Evolutionary conservation across 1,284 basidiomycete genomes (phyloP).

Genomic region (Cystobasidium pallidum): DNA sequence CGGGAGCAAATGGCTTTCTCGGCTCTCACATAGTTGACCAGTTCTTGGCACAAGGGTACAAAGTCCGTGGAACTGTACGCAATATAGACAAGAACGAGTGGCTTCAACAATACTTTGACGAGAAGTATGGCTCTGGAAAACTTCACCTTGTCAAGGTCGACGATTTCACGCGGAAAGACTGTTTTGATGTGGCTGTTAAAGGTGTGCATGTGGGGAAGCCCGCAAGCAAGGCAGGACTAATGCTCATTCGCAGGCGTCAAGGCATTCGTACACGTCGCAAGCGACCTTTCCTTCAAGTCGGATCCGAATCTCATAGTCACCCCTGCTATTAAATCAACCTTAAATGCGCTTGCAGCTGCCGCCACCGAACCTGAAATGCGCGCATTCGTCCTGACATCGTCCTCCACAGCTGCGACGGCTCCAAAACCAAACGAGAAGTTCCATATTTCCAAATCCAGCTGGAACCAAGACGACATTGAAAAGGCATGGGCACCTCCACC

Average conservation of each 20-base stretch:
- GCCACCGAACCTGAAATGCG: slow-evolving; percentile 27
- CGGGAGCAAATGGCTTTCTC: slow-evolving; percentile 43
- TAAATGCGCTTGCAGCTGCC: slow-evolving; percentile 36
- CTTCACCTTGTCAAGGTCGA: slow-evolving; percentile 41
- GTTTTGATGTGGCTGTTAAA: slow-evolving; percentile 45
- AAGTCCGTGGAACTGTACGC: slow-evolving; percentile 44
- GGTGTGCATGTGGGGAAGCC: slow-evolving; percentile 18
- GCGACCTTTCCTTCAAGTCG: slow-evolving; percentile 43
- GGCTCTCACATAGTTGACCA: slow-evolving; percentile 42
- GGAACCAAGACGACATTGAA: slow-evolving; percentile 38
- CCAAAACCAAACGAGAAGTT: slow-evolving; percentile 24
- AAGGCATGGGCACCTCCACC: slow-evolving; percentile 40
- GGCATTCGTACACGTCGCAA: slow-evolving; percentile 44
- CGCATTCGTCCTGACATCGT: slow-evolving; percentile 46
- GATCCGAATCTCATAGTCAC: slow-evolving; percentile 41
- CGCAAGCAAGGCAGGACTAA: neutral
- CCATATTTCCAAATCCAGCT: slow-evolving; percentile 13
- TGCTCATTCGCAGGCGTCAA: slow-evolving; percentile 13
- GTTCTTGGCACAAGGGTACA: slow-evolving; percentile 35
- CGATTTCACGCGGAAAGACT: slow-evolving; percentile 32
- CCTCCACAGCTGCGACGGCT: slow-evolving; percentile 31
- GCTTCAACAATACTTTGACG: slow-evolving; percentile 39
- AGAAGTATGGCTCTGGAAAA: slow-evolving; percentile 9
- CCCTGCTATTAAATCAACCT: slow-evolving; percentile 33
- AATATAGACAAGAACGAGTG: slow-evolving; percentile 27